Conservation (phyloP, 306 rosid genomes). For the Lupinus albus region DNA sequence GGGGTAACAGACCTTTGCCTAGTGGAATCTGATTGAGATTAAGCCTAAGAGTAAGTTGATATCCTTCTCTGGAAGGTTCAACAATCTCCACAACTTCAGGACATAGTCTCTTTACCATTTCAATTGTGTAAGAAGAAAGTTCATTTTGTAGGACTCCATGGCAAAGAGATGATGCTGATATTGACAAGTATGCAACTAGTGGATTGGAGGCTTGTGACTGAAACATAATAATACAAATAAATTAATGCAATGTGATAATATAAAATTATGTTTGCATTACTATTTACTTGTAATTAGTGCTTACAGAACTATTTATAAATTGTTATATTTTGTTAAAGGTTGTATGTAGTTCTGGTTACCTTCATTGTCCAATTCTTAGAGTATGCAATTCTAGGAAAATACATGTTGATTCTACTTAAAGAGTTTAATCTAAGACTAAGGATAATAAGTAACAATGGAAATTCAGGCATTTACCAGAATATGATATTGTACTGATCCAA, state of each 20-base stretch:
- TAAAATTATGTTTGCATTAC: background rate
- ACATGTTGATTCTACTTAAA: background rate
- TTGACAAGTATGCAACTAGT: slow-evolving; percentile 59
- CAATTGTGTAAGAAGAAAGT: slow-evolving; percentile 53
- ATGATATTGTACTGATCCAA: slow-evolving; percentile 77
- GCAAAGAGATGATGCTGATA: slow-evolving; percentile 69
- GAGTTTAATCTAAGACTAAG: background rate
- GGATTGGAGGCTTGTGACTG: slow-evolving; percentile 57
- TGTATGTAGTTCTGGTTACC: background rate
- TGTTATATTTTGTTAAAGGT: background rate
- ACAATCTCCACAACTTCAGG: slow-evolving; percentile 57
- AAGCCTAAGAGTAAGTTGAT: slow-evolving; percentile 70
- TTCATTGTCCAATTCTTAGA: background rate
- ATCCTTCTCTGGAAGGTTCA: slow-evolving; percentile 74
- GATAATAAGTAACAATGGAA: background rate
- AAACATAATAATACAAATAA: too few relatives aligned
- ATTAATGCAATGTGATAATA: background rate
- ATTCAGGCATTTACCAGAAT: slow-evolving; percentile 57
- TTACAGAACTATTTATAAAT: background rate
- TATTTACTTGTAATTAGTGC: too few relatives aligned
- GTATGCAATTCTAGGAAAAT: background rate
- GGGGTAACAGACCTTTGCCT: slow-evolving; percentile 58
- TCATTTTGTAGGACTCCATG: slow-evolving; percentile 52
- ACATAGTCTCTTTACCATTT: slow-evolving; percentile 61
- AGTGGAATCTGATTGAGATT: slow-evolving; percentile 57